Evolutionary conservation across 441 rosid genomes (phyloP).

Genomic region (Gossypium trilobum): DNA sequence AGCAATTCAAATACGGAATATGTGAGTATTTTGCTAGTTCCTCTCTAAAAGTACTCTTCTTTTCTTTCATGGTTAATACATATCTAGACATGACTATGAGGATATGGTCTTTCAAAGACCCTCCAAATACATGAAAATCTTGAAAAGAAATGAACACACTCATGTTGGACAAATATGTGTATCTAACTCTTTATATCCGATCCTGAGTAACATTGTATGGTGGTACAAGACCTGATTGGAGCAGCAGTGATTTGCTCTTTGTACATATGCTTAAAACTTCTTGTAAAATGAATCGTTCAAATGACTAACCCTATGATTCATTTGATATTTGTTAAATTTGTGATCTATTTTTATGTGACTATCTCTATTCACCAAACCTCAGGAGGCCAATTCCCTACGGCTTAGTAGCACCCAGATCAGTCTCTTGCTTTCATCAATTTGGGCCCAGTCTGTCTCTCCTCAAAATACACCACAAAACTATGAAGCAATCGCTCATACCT

Average conservation of each 20-base stretch:
- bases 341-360: conserved; percentile 1
- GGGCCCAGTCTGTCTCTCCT: conserved; percentile 66
- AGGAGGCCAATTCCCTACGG: conserved; percentile 52
- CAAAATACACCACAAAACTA: conserved; percentile 58
- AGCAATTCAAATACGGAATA: conserved; percentile 28
- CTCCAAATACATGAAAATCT: background rate
- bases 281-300: conserved; percentile 3
- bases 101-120: background rate
- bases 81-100: background rate
- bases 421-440: conserved; percentile 67
- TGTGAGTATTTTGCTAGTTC: conserved; percentile 26
- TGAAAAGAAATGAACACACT: background rate
- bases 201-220: background rate
- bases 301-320: background rate
- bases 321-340: conserved; percentile 7
- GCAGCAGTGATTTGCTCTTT: background rate
- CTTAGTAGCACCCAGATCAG: conserved; percentile 68
- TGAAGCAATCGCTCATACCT: conserved; percentile 73
- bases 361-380: conserved; percentile 21
- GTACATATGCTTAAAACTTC: conserved; percentile 8
- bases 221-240: background rate
- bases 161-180: background rate
- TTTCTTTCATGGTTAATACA: background rate
- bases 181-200: background rate
- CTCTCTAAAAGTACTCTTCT: background rate